phyloP scores from a whole-genome alignment of 345 rosid species.

The Camelina laxa region DNA sequence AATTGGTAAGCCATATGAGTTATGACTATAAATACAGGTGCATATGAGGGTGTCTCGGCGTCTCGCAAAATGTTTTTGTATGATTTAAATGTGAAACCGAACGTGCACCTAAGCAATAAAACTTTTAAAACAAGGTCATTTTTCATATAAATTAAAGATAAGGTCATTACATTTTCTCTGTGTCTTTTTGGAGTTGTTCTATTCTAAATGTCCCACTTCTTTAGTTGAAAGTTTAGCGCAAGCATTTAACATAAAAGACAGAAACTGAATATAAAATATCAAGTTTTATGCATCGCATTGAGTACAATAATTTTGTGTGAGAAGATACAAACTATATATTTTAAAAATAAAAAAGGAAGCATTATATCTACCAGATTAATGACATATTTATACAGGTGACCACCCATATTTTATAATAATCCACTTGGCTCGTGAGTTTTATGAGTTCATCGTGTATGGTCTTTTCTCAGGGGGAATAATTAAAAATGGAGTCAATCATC shows the following conservation, averaged over 20 bases:
- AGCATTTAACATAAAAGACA: too few relatives aligned
- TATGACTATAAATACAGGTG: background rate
- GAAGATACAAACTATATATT: too few relatives aligned
- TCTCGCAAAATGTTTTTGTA: background rate
- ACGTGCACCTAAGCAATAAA: background rate
- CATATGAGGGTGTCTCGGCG: background rate
- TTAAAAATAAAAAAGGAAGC: too few relatives aligned
- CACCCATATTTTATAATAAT: background rate
- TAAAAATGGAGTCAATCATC: constrained; percentile 19
- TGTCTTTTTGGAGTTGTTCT: background rate
- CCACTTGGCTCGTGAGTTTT: background rate
- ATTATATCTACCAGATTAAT: background rate
- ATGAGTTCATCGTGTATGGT: constrained; percentile 17
- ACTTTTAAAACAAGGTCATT: background rate
- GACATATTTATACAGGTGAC: constrained; percentile 15
- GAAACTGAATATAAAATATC: too few relatives aligned
- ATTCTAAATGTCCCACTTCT: too few relatives aligned
- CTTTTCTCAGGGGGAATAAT: constrained; percentile 22
- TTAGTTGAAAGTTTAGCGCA: too few relatives aligned
- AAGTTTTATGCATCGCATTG: background rate
- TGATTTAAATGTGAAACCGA: background rate
- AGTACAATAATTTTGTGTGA: background rate
- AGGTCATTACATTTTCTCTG: background rate
- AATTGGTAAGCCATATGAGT: background rate
- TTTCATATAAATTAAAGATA: too few relatives aligned